Evolutionary conservation across 2,329 filamentous ascomycete genomes (phyloP), one percentile per base, ranked within the genome.

Genomic region (Hyphodiscus sp.): DNA sequence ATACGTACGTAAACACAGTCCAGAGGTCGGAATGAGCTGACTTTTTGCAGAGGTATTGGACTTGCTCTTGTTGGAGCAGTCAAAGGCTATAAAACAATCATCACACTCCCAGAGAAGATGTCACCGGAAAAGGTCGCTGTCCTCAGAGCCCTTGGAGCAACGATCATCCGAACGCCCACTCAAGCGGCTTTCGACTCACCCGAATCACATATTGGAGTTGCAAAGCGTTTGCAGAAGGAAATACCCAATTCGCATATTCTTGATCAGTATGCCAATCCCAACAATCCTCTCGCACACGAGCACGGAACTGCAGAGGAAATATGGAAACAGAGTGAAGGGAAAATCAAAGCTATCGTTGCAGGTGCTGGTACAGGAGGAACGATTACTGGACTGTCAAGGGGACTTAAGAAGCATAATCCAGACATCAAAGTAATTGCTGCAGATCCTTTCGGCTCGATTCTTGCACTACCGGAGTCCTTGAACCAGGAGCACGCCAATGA

Each of bases 21-120:
- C 20, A 2, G 2, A 26, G 26, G 44, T 41, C 0, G 10, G 4
- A 3, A 10, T n/a, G 20, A 53, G 43, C 65, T 73, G 57, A 73
- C 61, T 50, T 11, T 42, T 7, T 30, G 38, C 47, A 81, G 74
- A 58, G 94, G 94, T 61, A 99, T 99, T 61, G 94, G 94, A 20
- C 79, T 99, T 42, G 94, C 94, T 26, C 83, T 99, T 33, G 92
- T 97, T 18, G 92, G 83, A 54, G 94, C 94, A 16, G 88, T 99
- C 67, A 97, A 96, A 76, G 92, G 91, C 61, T 99, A 97, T 79
- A 92, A 92, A 73, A 95, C 91, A 42, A 97, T 99, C 73, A 99
- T 99, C 71, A 99, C 94, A 11, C 82, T 99, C 45, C 94, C 94
- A 49, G 94, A 99, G 75, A 99, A 99, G 79, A 99, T 99, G 94